A percentile compares a stretch with the other conserved stretches of the same genome.
Conservation (phyloP, 169 alveolate species). For the Cryptosporidium ubiquitum region DNA sequence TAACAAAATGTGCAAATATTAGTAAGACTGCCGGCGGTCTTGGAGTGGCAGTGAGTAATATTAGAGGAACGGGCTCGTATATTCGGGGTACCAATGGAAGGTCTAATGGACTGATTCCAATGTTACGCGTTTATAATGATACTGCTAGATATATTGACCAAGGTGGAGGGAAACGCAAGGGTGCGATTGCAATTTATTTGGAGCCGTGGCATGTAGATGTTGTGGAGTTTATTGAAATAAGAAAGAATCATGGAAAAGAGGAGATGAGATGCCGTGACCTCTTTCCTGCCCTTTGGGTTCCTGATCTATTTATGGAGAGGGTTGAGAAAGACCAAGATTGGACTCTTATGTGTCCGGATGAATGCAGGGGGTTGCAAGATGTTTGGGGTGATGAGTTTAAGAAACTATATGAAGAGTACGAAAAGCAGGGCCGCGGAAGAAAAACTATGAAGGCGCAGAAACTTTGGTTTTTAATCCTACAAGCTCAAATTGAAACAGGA, state of each 20-base stretch:
- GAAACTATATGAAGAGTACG: constrained; percentile 88
- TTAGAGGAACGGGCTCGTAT: constrained; percentile 95
- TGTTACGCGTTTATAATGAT: constrained; percentile 96
- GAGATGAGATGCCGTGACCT: constrained; percentile 97
- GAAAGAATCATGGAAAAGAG: constrained; percentile 97
- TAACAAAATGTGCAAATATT: constrained; percentile 95
- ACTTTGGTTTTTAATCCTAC: constrained; percentile 96
- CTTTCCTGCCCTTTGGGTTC: constrained; percentile 98
- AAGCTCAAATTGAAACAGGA: constrained; percentile 98
- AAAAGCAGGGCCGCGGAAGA: constrained; percentile 89
- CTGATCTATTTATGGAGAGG: constrained; percentile 98
- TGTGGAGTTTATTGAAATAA: constrained; percentile 93
- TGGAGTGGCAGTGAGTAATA: constrained; percentile 95
- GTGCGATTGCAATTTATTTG: constrained; percentile 97
- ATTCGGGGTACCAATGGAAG: constrained; percentile 98
- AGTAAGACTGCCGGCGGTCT: constrained; percentile 99
- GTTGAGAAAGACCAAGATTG: constrained; percentile 94
- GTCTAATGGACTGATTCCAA: constrained; percentile 98
- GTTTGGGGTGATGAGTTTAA: constrained; percentile 96
- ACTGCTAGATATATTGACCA: constrained; percentile 85
- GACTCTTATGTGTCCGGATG: constrained; percentile 99
- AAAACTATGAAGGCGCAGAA: constrained; percentile 95
- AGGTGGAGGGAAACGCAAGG: constrained; percentile 95
- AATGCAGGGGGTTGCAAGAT: constrained; percentile 95
- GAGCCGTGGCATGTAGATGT: constrained; percentile 99